phyloP scores from a whole-genome alignment of 257 asterid genomes.

The Prunella vulgaris region DNA sequence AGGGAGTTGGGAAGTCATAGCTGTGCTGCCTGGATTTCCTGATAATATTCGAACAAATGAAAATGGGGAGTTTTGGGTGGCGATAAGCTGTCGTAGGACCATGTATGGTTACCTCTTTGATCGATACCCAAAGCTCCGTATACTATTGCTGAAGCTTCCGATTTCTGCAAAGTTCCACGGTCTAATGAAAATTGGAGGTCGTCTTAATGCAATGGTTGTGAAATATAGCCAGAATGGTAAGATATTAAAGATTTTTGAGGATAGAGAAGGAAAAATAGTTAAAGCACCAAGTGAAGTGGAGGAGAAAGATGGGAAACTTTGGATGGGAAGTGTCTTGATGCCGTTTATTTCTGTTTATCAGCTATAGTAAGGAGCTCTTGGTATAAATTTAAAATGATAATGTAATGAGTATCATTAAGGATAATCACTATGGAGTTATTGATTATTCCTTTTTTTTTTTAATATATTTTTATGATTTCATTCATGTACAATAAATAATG shows the following conservation, averaged over 20 bases:
- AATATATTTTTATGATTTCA: no score
- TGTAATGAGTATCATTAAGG: no score
- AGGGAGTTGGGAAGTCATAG: conserved; percentile 57
- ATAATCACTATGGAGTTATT: no score
- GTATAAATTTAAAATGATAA: no score
- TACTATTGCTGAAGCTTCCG: conserved; percentile 59
- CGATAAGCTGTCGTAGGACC: conserved; percentile 57
- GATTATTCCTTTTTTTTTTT: no score
- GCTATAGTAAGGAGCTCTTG: no score
- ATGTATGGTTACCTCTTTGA: conserved; percentile 40
- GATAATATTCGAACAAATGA: conserved; percentile 74
- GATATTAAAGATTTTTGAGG: conserved; percentile 52
- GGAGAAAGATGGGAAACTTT: conserved; percentile 78
- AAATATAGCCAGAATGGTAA: conserved; percentile 80
- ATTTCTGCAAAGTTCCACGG: conserved; percentile 49
- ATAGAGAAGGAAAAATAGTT: conserved; percentile 68
- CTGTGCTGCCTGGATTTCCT: conserved; percentile 67
- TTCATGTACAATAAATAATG: no score
- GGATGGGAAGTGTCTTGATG: conserved; percentile 88
- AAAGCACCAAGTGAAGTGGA: conserved; percentile 71
- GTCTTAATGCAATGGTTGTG: conserved; percentile 41
- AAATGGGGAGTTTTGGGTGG: conserved; percentile 82
- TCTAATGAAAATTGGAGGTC: conserved; percentile 66
- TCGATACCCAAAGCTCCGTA: conserved; percentile 41
- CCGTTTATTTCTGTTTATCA: conserved; percentile 60